phyloP scores from a whole-genome alignment of 2,329 filamentous ascomycete species.

The Fusarium pseudocircinatum region DNA sequence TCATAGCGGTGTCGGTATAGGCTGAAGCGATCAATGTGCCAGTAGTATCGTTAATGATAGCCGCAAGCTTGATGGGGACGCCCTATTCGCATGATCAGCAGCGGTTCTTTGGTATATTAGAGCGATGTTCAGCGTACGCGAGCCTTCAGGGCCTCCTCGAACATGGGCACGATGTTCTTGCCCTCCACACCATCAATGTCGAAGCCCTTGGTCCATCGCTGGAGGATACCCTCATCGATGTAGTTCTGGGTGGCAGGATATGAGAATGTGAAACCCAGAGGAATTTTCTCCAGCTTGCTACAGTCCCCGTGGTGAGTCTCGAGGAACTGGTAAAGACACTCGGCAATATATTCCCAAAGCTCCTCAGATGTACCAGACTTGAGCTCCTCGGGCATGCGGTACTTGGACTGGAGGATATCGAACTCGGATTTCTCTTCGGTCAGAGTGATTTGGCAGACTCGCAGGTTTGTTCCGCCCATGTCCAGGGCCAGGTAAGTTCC shows the following conservation, averaged over 20 bases:
- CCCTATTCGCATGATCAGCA: slow-evolving; percentile 60
- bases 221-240: slow-evolving; percentile 90
- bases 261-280: slow-evolving; percentile 94
- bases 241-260: slow-evolving; percentile 94
- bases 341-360: slow-evolving; percentile 94
- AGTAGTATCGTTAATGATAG: slow-evolving; percentile 97
- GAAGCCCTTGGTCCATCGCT: slow-evolving; percentile 98
- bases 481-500: slow-evolving; percentile 91
- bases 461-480: slow-evolving; percentile 95
- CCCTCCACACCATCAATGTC: slow-evolving; percentile 94
- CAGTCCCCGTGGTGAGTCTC: slow-evolving; percentile 81
- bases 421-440: slow-evolving; percentile 89
- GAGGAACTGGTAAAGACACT: slow-evolving; percentile 90
- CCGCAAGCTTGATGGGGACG: slow-evolving; percentile 90
- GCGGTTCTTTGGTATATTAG: not conserved
- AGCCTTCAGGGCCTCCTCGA: slow-evolving; percentile 79
- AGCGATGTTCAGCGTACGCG: slow-evolving; percentile 44
- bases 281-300: slow-evolving; percentile 70
- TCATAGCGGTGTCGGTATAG: slow-evolving; percentile 94
- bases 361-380: slow-evolving; percentile 86
- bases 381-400: slow-evolving; percentile 91
- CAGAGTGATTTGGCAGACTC: slow-evolving; percentile 92
- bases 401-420: slow-evolving; percentile 96
- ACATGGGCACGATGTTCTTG: slow-evolving; percentile 86
- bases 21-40: slow-evolving; percentile 96